Evolutionary conservation across 345 rosid species (phyloP).

Genomic region (Salix dunnii): DNA sequence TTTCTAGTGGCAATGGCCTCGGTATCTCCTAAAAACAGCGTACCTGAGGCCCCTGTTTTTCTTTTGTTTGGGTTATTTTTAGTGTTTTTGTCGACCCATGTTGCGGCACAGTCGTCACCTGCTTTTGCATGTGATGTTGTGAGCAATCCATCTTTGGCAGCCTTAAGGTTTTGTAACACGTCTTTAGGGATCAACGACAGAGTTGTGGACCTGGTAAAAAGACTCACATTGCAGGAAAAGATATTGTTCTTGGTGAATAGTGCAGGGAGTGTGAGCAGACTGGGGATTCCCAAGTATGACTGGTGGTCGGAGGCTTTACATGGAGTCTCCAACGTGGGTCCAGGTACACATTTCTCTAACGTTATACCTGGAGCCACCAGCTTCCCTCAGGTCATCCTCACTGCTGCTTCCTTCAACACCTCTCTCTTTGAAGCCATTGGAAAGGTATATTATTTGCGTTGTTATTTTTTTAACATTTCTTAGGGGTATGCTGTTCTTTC

Average conservation of each 20-base stretch:
- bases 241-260: slow-evolving; percentile 45
- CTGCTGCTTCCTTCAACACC: slow-evolving; percentile 86
- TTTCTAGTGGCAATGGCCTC: slow-evolving; percentile 13
- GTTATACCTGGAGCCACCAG: slow-evolving; percentile 87
- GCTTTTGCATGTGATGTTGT: slow-evolving; percentile 72
- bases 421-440: slow-evolving; percentile 82
- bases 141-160: slow-evolving; percentile 40
- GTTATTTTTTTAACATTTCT: not conserved
- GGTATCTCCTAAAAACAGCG: slow-evolving; percentile 17
- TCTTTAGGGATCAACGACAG: slow-evolving; percentile 38
- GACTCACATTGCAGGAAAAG: slow-evolving; percentile 81
- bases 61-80: slow-evolving; percentile 10
- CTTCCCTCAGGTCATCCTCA: slow-evolving; percentile 89
- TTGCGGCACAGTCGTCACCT: slow-evolving; percentile 44
- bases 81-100: slow-evolving; percentile 3
- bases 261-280: slow-evolving; percentile 57
- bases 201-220: slow-evolving; percentile 69
- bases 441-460: slow-evolving; percentile 39
- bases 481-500: not conserved
- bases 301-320: slow-evolving; percentile 99
- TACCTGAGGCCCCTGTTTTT: slow-evolving; percentile 33
- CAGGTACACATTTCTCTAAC: slow-evolving; percentile 57
- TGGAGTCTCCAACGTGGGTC: slow-evolving; percentile 84
- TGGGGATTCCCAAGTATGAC: slow-evolving; percentile 78
- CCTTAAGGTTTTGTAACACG: slow-evolving; percentile 56